Evolutionary conservation across 208 protist genomes (phyloP), one percentile per base, ranked within the genome.

Genomic region (Porcisia hertigi): DNA sequence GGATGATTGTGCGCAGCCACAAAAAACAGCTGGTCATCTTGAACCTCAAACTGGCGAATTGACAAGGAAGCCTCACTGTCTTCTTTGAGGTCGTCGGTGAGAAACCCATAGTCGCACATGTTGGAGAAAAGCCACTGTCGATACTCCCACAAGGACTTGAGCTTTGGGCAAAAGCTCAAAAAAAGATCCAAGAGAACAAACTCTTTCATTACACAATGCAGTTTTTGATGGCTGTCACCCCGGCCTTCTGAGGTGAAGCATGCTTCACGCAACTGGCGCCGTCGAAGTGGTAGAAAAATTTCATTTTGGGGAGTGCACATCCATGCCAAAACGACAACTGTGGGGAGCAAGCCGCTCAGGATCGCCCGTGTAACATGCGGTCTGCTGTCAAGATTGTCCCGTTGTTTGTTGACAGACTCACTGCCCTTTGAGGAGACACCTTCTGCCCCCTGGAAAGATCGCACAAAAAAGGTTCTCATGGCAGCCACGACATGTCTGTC

Each of bases 1-100:
- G 70, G 72, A 69, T 97, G 92, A 25, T 85, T 75, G 59, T 92
- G 86, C 11, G 88, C 86, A 0, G 89, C 84, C 14, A 80, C 77
- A 23, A 85, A 71, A 57, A 94, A 83, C 0, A 82, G 52, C 25
- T 55, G 53, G 30, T 85, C 76, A 16, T 81, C 74, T 43, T 77
- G 69, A 8, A 5, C 53, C 7, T 63, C 41, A 59, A 79, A 67
- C 3, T 20, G n/a, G 7, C 11, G 0, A 30, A 73, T 20, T 16
- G 43, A 9, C 30, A 66, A 20, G 9, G 41, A 9, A 25, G 16
- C 12, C 1, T 25, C 7, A 0, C 36, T 20, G 11, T 0, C 25
- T 18, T 12, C 45, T 11, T 34, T 36, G 4, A 16, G 6, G 9
- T 1, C 16, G 9, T 52, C 30, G 23, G 3, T 53, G 7, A 77